phyloP scores from a whole-genome alignment of 495 filamentous ascomycete species.

The Xanthoparmelia taractica region DNA sequence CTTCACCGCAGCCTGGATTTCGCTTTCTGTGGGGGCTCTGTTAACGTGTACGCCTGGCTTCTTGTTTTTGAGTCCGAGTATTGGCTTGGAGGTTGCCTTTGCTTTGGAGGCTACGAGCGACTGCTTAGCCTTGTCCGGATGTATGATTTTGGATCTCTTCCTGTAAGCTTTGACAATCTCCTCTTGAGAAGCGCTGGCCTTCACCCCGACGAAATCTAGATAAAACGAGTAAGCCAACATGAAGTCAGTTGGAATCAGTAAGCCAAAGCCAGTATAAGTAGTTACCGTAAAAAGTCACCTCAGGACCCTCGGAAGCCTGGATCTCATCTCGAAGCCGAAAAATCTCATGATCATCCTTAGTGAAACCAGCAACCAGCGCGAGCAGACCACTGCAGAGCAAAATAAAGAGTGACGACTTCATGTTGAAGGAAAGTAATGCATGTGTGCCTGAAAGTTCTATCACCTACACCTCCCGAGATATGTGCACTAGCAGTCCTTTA shows the following conservation, averaged over 20 bases:
- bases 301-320: conserved; percentile 61
- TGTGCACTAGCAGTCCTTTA: not conserved
- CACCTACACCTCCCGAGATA: not conserved
- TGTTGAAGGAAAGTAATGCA: conserved; percentile 12
- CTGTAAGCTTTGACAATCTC: conserved; percentile 91
- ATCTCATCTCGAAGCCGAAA: conserved; percentile 90
- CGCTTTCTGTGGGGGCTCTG: conserved; percentile 60
- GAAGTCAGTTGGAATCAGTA: conserved; percentile 1
- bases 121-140: conserved; percentile 93
- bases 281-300: conserved; percentile 81
- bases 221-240: conserved; percentile 5
- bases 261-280: not conserved
- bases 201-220: conserved; percentile 71
- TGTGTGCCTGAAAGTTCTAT: conserved; percentile 13
- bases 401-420: conserved; percentile 14
- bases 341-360: conserved; percentile 73
- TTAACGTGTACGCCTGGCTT: conserved; percentile 57
- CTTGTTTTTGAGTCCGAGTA: conserved; percentile 45
- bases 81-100: conserved; percentile 47
- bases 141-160: conserved; percentile 70
- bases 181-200: conserved; percentile 65
- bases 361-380: conserved; percentile 13
- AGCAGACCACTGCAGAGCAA: conserved; percentile 13
- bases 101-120: conserved; percentile 65
- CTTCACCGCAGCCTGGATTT: conserved; percentile 69